These are phyloP conservation scores for Mortierella alpina DNA, from an alignment of 192 early-diverging fungal genomes.

Conservation along the genomic window DNA sequence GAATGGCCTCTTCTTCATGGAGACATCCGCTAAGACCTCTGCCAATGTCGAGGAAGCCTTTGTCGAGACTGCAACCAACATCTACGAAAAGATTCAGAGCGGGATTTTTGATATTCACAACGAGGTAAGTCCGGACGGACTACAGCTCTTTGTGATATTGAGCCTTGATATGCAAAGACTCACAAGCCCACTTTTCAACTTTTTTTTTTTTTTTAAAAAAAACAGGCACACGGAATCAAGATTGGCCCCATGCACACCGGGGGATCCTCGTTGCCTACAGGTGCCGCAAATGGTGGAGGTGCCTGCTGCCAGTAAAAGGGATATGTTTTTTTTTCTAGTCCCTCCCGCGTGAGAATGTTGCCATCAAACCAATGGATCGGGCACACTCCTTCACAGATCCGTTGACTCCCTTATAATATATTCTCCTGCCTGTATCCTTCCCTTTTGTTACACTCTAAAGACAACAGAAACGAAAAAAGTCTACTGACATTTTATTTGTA, in stretches of 20 bases:
- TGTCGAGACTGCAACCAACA: conserved; percentile 82
- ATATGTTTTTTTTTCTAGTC: neutral
- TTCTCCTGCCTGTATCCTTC: neutral
- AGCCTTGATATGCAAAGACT: no score
- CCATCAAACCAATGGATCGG: neutral
- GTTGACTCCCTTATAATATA: neutral
- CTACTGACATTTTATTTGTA: no score
- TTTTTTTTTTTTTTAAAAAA: neutral
- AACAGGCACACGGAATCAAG: conserved; percentile 66
- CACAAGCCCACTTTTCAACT: neutral
- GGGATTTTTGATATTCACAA: conserved; percentile 80
- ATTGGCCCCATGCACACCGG: conserved; percentile 70
- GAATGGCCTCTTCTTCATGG: conserved; percentile 89
- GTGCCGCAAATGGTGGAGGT: conserved; percentile 35
- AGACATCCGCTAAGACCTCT: conserved; percentile 91
- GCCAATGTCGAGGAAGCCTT: conserved; percentile 87
- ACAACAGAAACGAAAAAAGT: no score
- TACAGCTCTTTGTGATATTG: no score
- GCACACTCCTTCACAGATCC: conserved; percentile 1
- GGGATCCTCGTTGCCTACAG: conserved; percentile 66
- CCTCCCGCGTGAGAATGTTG: neutral
- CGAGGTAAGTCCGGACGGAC: conserved; percentile 68
- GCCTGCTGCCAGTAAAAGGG: conserved; percentile 52
- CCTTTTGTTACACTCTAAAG: neutral
- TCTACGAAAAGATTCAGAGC: conserved; percentile 83